phyloP scores from a whole-genome alignment of 164 flowering plant species.

The Cinnamomum micranthum region DNA sequence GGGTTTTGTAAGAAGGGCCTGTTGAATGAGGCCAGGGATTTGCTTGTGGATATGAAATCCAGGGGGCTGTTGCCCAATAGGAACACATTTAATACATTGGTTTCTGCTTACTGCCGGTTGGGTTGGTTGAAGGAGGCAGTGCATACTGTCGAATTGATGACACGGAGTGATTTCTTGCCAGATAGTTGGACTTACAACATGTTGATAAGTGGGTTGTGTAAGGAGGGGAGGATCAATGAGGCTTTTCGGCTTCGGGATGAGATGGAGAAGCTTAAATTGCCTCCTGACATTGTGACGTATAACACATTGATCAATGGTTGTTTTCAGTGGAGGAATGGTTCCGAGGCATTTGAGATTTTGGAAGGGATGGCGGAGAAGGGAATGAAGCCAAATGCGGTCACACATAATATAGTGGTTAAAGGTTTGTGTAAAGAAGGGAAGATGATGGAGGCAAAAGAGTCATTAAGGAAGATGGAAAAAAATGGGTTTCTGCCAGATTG shows the following conservation, averaged over 20 bases:
- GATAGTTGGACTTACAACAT: conserved; percentile 80
- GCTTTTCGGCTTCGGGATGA: conserved; percentile 56
- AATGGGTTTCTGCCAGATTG: conserved; percentile 56
- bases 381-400: conserved; percentile 42
- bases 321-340: conserved; percentile 30
- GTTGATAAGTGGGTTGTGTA: conserved; percentile 65
- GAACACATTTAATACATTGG: conserved; percentile 67
- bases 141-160: conserved; percentile 61
- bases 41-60: conserved; percentile 64
- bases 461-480: conserved; percentile 51
- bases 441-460: conserved; percentile 56
- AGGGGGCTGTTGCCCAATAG: conserved; percentile 57
- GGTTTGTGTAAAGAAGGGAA: conserved; percentile 62
- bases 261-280: conserved; percentile 60
- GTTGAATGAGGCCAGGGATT: conserved; percentile 52
- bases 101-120: conserved; percentile 64
- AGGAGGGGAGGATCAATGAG: conserved; percentile 53
- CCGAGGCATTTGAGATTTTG: conserved; percentile 44
- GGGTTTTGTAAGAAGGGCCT: conserved; percentile 58
- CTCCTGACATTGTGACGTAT: conserved; percentile 73
- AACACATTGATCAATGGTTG: conserved; percentile 77
- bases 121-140: conserved; percentile 73
- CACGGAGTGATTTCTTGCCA: conserved; percentile 40
- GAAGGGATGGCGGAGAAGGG: conserved; percentile 64
- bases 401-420: conserved; percentile 62